Percentiles rank a stretch among this genome's conserved stretches.
phyloP scores from a whole-genome alignment of 176 grass and related monocot genomes.

The Eleusine indica region DNA sequence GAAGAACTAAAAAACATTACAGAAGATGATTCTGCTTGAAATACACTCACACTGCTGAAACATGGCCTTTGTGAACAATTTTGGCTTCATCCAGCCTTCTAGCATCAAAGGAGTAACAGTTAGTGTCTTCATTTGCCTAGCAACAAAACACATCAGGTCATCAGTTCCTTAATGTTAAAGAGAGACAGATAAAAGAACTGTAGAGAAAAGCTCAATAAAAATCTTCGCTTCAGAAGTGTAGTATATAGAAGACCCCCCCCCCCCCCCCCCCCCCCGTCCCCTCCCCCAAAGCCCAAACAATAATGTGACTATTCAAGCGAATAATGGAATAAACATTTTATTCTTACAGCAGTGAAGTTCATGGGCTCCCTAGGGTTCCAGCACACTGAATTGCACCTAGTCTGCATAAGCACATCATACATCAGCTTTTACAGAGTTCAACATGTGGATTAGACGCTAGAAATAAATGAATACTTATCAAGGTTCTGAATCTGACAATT shows the following conservation, averaged over 20 bases:
- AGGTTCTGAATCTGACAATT: conserved; percentile 17
- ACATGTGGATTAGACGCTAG: not conserved
- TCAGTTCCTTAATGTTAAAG: conserved; percentile 30
- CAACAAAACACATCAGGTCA: conserved; percentile 35
- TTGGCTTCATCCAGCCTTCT: conserved; percentile 92
- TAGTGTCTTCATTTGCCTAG: conserved; percentile 98
- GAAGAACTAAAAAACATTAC: not conserved
- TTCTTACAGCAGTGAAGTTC: conserved; percentile 97
- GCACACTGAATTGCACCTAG: conserved; percentile 87
- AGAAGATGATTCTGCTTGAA: conserved; percentile 7
- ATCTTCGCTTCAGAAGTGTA: conserved; percentile 12
- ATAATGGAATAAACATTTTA: not conserved
- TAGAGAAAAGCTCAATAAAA: not conserved
- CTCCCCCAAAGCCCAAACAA: not conserved
- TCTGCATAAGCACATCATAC: conserved; percentile 59
- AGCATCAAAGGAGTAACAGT: conserved; percentile 92
- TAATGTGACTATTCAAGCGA: conserved; percentile 10
- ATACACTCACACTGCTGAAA: conserved; percentile 95
- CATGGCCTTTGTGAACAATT: conserved; percentile 95
- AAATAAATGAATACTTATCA: conserved; percentile 11
- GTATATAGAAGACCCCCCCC: not conserved
- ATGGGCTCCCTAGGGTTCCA: conserved; percentile 98
- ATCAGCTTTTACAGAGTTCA: conserved; percentile 13
- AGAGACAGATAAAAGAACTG: not conserved
- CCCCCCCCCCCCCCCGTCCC: not conserved